Conservation (phyloP, 208 protist genomes). For the Angomonas deanei region DNA sequence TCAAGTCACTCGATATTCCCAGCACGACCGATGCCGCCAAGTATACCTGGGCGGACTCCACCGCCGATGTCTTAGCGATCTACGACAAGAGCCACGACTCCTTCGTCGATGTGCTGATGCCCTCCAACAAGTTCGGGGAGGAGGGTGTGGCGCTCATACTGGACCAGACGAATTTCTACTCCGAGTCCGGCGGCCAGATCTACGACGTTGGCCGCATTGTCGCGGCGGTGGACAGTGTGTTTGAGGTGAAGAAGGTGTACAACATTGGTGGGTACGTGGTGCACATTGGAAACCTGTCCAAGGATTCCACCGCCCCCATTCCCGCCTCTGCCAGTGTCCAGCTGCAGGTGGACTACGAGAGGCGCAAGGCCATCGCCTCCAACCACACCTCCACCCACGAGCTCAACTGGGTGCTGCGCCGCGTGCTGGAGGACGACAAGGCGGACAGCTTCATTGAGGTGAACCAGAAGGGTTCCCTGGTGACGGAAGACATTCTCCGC, state of each 20-base stretch:
- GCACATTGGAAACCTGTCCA: conserved; percentile 92
- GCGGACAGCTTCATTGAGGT: conserved; percentile 82
- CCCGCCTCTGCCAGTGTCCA: conserved; percentile 57
- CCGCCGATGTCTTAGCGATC: conserved; percentile 64
- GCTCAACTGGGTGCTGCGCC: conserved; percentile 95
- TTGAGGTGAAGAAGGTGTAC: conserved; percentile 91
- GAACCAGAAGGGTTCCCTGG: conserved; percentile 94
- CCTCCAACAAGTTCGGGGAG: conserved; percentile 33
- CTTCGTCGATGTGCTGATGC: conserved; percentile 63
- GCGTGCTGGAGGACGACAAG: conserved; percentile 83
- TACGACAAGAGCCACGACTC: conserved; percentile 76
- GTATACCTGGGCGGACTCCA: conserved; percentile 90
- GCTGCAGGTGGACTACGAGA: conserved; percentile 88
- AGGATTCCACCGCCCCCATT: conserved; percentile 49
- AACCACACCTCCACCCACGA: conserved; percentile 98
- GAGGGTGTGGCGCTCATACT: conserved; percentile 91
- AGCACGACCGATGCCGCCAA: conserved; percentile 93
- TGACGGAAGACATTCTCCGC: conserved; percentile 90
- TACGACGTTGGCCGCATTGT: conserved; percentile 93
- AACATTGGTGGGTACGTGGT: conserved; percentile 94
- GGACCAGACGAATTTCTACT: conserved; percentile 97
- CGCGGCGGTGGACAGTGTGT: conserved; percentile 58
- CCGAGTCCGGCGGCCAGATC: conserved; percentile 97
- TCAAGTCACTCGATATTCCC: conserved; percentile 67
- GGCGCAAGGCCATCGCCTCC: conserved; percentile 70